Evolutionary conservation across 73 alveolate species (phyloP), one percentile per base, ranked within the genome.

Genomic region (Urostyla sp.): DNA sequence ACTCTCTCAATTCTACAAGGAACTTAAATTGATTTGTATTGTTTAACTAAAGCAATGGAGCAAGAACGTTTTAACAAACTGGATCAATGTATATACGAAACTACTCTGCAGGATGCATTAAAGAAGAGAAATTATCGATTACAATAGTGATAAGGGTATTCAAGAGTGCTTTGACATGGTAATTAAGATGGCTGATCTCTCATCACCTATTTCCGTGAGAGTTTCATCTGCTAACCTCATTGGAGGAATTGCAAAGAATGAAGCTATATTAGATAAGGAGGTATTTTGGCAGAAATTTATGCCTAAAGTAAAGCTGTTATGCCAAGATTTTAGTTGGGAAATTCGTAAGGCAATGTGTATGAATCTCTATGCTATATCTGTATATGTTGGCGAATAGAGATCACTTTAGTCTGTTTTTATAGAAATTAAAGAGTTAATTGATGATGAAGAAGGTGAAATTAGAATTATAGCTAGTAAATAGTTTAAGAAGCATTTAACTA

Each of bases 271-370:
- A 8, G 20, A 7, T 21, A 37, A 10, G 44, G 58, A 63, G 15
- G 44, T 50, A 10, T 63, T 10, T 24, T 21, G 20, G 6, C 10
- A 30, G 5, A 34, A 40, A 63, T 63, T 57, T 48, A 43, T 63
- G 26, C 28, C 61, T 21, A 63, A 23, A 63, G 44, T 63, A 5
- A 63, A 63, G 28, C 28, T 24, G 4, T 27, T 63, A 50, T 38
- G 79, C 26, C 45, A 63, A 63, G 79, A 63, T 43, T 63, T 63
- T 23, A 63, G 44, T 40, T 63, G 79, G 79, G 79, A 63, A 63
- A 31, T 63, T n/a, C 27, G 79, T 5, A 63, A 63, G 36, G 79
- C 37, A 23, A 63, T 63, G 60, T 63, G 79, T 37, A 13, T 11
- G 44, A 63, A 63, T 34, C 23, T 63, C 16, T 6, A 45, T 7